phyloP scores from a whole-genome alignment of 352 stramenopile genomes.

The Aphanomyces stellatus region DNA sequence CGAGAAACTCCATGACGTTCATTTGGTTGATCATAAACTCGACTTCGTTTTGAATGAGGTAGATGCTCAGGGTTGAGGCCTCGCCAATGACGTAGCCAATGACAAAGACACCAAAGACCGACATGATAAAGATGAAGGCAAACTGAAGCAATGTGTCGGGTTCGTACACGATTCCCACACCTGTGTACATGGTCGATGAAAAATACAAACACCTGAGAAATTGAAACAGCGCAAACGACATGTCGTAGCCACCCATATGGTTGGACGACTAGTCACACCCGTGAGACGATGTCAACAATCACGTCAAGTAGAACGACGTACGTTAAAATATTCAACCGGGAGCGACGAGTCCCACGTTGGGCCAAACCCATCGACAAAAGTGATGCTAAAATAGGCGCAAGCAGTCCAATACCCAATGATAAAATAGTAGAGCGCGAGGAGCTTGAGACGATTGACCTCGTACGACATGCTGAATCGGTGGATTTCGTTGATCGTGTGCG shows the following conservation, averaged over 20 bases:
- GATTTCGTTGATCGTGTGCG: slow-evolving; percentile 15
- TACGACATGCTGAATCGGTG: slow-evolving; percentile 20
- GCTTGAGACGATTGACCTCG: slow-evolving; percentile 17
- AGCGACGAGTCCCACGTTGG: slow-evolving; percentile 16
- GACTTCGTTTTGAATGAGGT: slow-evolving; percentile 22
- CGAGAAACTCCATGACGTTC: slow-evolving; percentile 20
- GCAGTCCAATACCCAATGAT: slow-evolving; percentile 20
- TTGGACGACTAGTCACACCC: not conserved
- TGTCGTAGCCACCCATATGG: not conserved
- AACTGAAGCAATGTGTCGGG: slow-evolving; percentile 4
- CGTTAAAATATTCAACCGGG: slow-evolving; percentile 15
- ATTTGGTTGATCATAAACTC: slow-evolving; percentile 21
- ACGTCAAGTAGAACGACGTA: not conserved
- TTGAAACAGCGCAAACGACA: not conserved
- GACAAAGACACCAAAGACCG: slow-evolving; percentile 13
- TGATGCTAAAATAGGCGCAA: slow-evolving; percentile 27
- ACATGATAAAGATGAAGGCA: slow-evolving; percentile 7
- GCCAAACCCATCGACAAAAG: slow-evolving; percentile 24
- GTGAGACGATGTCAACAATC: not conserved
- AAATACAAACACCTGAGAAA: slow-evolving; percentile 16
- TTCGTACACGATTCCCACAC: slow-evolving; percentile 8
- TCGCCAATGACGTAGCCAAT: slow-evolving; percentile 21
- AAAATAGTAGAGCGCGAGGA: slow-evolving; percentile 25
- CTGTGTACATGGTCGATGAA: slow-evolving; percentile 9
- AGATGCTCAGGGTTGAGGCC: slow-evolving; percentile 16